Evolutionary conservation across 257 asterid species (phyloP).

Genomic region (Pogostemon cablin): DNA sequence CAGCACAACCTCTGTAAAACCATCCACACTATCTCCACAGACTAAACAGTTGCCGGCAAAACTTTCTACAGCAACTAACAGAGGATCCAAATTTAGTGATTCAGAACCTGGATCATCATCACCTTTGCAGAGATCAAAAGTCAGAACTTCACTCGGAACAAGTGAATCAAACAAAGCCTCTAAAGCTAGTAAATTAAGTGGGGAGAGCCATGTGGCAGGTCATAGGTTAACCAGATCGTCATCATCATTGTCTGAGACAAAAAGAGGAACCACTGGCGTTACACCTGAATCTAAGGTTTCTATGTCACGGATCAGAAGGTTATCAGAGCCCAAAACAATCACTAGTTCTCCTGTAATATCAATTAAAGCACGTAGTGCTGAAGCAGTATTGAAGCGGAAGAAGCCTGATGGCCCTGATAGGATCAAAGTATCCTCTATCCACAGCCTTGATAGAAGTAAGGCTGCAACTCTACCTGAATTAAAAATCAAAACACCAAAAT

Average conservation of each 20-base stretch:
- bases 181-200: slow-evolving; percentile 56
- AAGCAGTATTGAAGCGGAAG: slow-evolving; percentile 55
- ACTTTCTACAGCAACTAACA: slow-evolving; percentile 61
- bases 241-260: slow-evolving; percentile 70
- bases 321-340: slow-evolving; percentile 78
- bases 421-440: slow-evolving; percentile 76
- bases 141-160: slow-evolving; percentile 61
- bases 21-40: slow-evolving; percentile 48
- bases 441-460: slow-evolving; percentile 76
- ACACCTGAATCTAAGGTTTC: slow-evolving; percentile 74
- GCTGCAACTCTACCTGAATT: slow-evolving; percentile 85
- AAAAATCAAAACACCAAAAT: slow-evolving; percentile 64
- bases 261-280: slow-evolving; percentile 50
- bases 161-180: slow-evolving; percentile 49
- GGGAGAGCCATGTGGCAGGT: slow-evolving; percentile 54
- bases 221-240: slow-evolving; percentile 71
- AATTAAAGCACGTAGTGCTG: slow-evolving; percentile 55
- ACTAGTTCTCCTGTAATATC: slow-evolving; percentile 46
- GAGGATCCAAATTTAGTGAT: slow-evolving; percentile 90
- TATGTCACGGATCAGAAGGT: slow-evolving; percentile 69
- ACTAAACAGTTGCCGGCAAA: slow-evolving; percentile 59
- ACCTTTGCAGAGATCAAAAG: slow-evolving; percentile 90
- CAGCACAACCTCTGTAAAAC: slow-evolving; percentile 47
- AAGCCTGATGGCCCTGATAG: slow-evolving; percentile 63
- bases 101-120: slow-evolving; percentile 86